A percentile compares a stretch with the other conserved stretches of the same genome.
phyloP scores from a whole-genome alignment of 164 flowering plant genomes.

The Liriodendron chinense region DNA sequence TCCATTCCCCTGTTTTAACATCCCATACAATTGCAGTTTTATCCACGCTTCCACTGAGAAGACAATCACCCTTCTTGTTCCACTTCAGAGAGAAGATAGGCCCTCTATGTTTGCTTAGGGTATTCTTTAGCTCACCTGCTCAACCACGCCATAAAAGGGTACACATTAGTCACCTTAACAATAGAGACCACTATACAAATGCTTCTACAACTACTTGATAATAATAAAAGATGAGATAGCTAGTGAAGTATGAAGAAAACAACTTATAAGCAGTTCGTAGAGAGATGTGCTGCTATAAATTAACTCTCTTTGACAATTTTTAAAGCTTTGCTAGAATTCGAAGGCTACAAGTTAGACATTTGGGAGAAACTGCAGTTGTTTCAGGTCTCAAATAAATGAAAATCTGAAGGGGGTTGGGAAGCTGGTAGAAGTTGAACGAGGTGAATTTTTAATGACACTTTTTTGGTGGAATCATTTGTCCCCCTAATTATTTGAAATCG shows the following conservation, averaged over 20 bases:
- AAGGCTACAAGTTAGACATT: no score
- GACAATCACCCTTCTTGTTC: slow-evolving; percentile 97
- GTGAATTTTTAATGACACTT: no score
- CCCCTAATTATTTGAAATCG: no score
- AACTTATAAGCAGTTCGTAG: background rate
- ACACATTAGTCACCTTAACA: background rate
- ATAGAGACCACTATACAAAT: background rate
- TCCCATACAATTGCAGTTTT: slow-evolving; percentile 99
- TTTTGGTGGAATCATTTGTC: no score
- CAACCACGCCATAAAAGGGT: background rate
- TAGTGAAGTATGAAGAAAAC: background rate
- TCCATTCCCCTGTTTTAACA: slow-evolving; percentile 81
- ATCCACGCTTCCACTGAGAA: slow-evolving; percentile 96
- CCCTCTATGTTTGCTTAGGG: slow-evolving; percentile 84
- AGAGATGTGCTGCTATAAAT: background rate
- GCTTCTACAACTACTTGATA: background rate
- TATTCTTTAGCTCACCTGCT: slow-evolving; percentile 74
- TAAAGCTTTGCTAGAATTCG: no score
- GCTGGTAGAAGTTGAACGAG: no score
- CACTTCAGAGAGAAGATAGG: slow-evolving; percentile 94
- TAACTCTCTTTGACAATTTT: no score
- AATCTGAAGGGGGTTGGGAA: no score
- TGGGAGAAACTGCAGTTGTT: no score
- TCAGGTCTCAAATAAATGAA: no score
- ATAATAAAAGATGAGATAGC: background rate